Evolutionary conservation across 1,284 basidiomycete species (phyloP).

Genomic region (Wallemia hederae): DNA sequence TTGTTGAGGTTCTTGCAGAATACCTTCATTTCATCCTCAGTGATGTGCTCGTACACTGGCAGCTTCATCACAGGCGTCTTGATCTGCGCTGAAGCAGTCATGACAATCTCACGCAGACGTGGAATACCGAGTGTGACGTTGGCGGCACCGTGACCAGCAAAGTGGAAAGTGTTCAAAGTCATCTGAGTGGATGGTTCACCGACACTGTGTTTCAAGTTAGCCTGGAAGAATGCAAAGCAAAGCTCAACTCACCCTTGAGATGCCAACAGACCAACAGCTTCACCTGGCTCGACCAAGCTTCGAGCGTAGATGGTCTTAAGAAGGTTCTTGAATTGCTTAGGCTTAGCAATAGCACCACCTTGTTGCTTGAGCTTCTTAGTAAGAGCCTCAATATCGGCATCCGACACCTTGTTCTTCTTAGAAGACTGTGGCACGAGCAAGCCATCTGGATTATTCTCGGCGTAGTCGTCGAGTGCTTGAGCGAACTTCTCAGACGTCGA

Average conservation of each 20-base stretch:
- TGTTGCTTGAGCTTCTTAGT: constrained; percentile 84
- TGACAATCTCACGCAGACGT: constrained; percentile 94
- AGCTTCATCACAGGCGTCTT: constrained; percentile 85
- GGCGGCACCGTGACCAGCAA: constrained; percentile 91
- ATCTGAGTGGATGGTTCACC: constrained; percentile 98
- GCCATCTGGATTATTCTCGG: constrained; percentile 64
- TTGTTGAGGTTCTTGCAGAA: constrained; percentile 81
- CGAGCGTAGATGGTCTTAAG: constrained; percentile 1
- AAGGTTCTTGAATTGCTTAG: background rate
- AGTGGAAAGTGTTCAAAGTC: constrained; percentile 93
- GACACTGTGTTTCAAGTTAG: constrained; percentile 49
- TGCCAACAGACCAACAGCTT: constrained; percentile 95
- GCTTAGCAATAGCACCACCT: background rate
- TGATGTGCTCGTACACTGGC: constrained; percentile 27
- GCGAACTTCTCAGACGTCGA: constrained; percentile 48
- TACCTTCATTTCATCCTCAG: constrained; percentile 29
- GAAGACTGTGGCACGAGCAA: constrained; percentile 51
- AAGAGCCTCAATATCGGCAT: constrained; percentile 90
- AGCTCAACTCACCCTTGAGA: constrained; percentile 20
- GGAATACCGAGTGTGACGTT: constrained; percentile 95
- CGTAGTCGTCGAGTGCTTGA: constrained; percentile 40
- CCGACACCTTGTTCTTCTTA: constrained; percentile 74
- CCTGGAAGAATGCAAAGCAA: background rate
- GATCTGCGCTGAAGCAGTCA: constrained; percentile 95
- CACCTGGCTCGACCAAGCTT: constrained; percentile 62